phyloP scores from a whole-genome alignment of 805 yeast genomes.

The Candida coquimbonensis region DNA sequence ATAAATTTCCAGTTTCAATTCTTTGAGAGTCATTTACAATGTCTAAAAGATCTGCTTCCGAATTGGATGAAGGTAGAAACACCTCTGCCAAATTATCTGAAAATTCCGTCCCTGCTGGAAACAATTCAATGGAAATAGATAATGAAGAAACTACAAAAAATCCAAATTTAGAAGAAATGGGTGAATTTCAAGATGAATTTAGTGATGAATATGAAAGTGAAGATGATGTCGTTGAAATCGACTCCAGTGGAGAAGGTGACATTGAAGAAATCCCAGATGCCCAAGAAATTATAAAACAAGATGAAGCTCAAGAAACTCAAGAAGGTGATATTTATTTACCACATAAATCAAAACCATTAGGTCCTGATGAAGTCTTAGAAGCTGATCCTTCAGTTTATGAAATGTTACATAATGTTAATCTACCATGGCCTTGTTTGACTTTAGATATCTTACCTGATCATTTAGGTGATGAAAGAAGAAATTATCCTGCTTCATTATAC shows the following conservation, averaged over 20 bases:
- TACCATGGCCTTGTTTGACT: constrained; percentile 97
- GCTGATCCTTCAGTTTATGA: constrained; percentile 96
- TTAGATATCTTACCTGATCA: constrained; percentile 83
- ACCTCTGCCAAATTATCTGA: constrained; percentile 17
- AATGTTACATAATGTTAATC: constrained; percentile 88
- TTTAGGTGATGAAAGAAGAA: constrained; percentile 82
- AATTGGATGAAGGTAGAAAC: constrained; percentile 17
- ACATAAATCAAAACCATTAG: constrained; percentile 80
- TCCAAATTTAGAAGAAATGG: constrained; percentile 48
- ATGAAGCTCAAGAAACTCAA: constrained; percentile 30
- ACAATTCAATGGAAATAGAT: constrained; percentile 24
- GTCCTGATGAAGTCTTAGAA: constrained; percentile 92
- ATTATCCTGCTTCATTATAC: constrained; percentile 81
- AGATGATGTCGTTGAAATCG: constrained; percentile 80
- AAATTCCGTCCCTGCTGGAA: constrained; percentile 14
- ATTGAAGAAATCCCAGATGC: constrained; percentile 26
- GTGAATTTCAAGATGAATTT: constrained; percentile 81
- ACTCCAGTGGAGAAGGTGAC: constrained; percentile 46
- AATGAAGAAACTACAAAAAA: constrained; percentile 17
- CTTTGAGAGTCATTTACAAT: constrained; percentile 2
- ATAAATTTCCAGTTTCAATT: too few relatives aligned
- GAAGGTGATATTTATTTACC: constrained; percentile 68
- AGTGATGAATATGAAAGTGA: constrained; percentile 93
- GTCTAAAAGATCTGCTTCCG: constrained; percentile 23
- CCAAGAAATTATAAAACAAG: constrained; percentile 29